Conservation (phyloP, 1,284 basidiomycete genomes). For the Ustilago shanxiensis region DNA sequence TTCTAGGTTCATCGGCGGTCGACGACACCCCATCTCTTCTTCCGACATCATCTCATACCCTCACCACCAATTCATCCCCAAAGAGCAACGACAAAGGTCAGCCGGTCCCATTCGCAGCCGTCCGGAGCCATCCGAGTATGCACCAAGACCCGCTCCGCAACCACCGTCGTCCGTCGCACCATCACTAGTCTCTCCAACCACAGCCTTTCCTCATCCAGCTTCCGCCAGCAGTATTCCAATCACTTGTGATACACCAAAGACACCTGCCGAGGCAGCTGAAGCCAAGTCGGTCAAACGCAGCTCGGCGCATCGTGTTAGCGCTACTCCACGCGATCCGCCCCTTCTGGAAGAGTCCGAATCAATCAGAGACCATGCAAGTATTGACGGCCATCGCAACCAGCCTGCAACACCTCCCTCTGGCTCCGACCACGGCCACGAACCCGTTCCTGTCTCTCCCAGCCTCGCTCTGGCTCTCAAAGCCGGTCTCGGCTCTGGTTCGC, state of each 20-base stretch:
- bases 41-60: conserved; percentile 8
- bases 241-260: too few relatives aligned
- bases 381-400: not conserved
- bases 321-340: conserved; percentile 24
- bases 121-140: conserved; percentile 21
- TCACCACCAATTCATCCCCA: conserved; percentile 25
- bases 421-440: conserved; percentile 20
- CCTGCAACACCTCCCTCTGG: conserved; percentile 2
- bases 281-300: conserved; percentile 4
- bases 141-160: not conserved
- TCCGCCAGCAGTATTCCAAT: not conserved
- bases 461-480: conserved; percentile 23
- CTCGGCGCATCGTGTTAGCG: conserved; percentile 19
- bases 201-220: not conserved
- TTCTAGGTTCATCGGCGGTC: conserved; percentile 4
- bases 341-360: conserved; percentile 23
- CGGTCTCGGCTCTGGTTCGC: conserved; percentile 18
- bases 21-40: not conserved
- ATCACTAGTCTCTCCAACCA: not conserved
- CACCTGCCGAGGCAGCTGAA: not conserved
- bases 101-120: conserved; percentile 24
- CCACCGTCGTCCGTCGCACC: not conserved
- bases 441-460: conserved; percentile 10
- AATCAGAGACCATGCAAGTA: conserved; percentile 8
- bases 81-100: conserved; percentile 20